Percentiles rank a stretch among this genome's conserved stretches.
These are phyloP conservation scores for Chlorociboria aeruginascens DNA, from an alignment of 495 filamentous ascomycete species.

Conservation along the genomic window DNA sequence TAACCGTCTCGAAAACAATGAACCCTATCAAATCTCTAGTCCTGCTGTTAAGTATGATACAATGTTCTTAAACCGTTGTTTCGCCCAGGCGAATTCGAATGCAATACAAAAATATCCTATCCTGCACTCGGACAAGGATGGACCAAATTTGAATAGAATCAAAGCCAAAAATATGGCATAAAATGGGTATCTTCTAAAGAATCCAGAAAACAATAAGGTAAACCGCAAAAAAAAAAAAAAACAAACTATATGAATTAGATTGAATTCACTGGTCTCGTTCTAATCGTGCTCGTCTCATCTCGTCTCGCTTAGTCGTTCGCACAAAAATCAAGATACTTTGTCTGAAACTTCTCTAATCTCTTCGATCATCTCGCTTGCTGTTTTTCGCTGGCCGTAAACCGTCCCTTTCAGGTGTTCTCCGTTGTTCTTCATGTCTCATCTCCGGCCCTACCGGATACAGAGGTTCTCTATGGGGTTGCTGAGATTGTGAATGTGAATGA, in stretches of 20 bases:
- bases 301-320: not conserved
- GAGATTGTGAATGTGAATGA: constrained; percentile 5
- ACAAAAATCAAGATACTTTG: not conserved
- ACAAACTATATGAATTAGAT: not conserved
- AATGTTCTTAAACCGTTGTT: constrained; percentile 1
- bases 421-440: constrained; percentile 19
- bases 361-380: constrained; percentile 20
- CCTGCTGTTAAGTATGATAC: constrained; percentile 2
- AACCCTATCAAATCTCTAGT: not conserved
- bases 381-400: constrained; percentile 7
- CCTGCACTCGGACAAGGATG: not conserved
- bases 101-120: not conserved
- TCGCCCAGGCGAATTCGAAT: not conserved
- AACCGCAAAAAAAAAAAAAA: not conserved
- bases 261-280: constrained; percentile 4
- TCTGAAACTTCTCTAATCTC: constrained; percentile 20
- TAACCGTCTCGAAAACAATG: not conserved
- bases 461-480: constrained; percentile 12
- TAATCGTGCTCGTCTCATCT: constrained; percentile 3
- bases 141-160: not conserved
- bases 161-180: constrained; percentile 1
- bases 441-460: constrained; percentile 18
- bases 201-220: not conserved
- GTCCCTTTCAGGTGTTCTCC: constrained; percentile 13
- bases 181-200: constrained; percentile 17